phyloP scores from a whole-genome alignment of 2,329 filamentous ascomycete genomes.

The Akanthomyces lecanii region DNA sequence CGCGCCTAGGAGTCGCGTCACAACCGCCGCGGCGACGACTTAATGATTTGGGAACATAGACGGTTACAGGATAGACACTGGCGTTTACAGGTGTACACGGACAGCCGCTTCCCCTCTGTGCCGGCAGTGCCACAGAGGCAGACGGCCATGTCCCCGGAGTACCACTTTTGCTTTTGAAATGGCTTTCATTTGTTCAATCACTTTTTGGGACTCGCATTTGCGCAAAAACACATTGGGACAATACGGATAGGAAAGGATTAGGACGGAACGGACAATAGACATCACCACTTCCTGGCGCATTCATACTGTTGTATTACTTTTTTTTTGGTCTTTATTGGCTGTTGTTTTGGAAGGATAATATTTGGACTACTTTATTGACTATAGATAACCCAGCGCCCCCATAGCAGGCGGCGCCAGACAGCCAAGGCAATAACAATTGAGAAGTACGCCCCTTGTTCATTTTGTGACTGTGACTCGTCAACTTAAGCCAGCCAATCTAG shows the following conservation, averaged over 20 bases:
- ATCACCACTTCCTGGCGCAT: slow-evolving; percentile 22
- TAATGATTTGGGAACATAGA: slow-evolving; percentile 39
- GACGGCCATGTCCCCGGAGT: background rate
- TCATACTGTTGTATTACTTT: slow-evolving; percentile 11
- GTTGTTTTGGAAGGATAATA: slow-evolving; percentile 12
- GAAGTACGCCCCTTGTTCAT: background rate
- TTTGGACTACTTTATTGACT: slow-evolving; percentile 23
- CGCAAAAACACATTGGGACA: slow-evolving; percentile 10
- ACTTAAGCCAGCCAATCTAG: background rate
- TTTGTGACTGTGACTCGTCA: background rate
- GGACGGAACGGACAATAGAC: slow-evolving; percentile 19
- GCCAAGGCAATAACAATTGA: background rate
- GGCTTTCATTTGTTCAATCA: background rate
- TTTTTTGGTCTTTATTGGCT: slow-evolving; percentile 7
- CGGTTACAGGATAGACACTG: slow-evolving; percentile 33
- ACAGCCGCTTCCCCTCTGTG: background rate
- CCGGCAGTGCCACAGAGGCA: slow-evolving; percentile 4
- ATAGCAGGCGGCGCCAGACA: background rate
- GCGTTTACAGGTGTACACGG: slow-evolving; percentile 30
- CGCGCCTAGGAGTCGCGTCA: slow-evolving; percentile 35
- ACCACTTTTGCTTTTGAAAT: slow-evolving; percentile 13
- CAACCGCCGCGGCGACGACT: slow-evolving; percentile 30
- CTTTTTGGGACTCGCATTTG: slow-evolving; percentile 3
- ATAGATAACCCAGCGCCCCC: background rate
- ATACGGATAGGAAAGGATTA: slow-evolving; percentile 4